These are phyloP conservation scores for Metschnikowia chrysomelidarum DNA, from an alignment of 805 yeast genomes.

Conservation along the genomic window DNA sequence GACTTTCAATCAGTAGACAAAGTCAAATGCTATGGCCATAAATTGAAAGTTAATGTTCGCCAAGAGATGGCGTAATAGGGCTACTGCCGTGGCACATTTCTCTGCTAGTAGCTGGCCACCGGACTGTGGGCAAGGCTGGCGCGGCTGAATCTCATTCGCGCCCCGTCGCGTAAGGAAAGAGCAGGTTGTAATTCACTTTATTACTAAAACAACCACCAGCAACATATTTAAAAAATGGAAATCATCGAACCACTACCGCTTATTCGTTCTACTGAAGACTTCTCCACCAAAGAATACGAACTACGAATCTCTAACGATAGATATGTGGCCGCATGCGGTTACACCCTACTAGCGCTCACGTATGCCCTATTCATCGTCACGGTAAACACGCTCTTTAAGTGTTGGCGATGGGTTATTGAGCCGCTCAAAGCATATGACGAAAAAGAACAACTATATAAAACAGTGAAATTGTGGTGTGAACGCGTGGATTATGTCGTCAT, in stretches of 20 bases:
- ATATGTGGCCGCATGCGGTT: slow-evolving; percentile 25
- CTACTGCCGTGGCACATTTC: too few species aligned
- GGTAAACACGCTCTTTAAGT: slow-evolving; percentile 32
- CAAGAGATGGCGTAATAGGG: too few species aligned
- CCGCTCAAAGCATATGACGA: slow-evolving; percentile 23
- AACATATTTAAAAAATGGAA: slow-evolving; percentile 5
- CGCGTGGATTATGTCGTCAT: slow-evolving; percentile 31
- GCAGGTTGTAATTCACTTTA: too few species aligned
- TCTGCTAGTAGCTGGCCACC: too few species aligned
- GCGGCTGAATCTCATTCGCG: too few species aligned
- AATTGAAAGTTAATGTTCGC: too few species aligned
- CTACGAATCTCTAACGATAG: slow-evolving; percentile 1
- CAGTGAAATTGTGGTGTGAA: slow-evolving; percentile 18
- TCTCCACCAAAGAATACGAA: slow-evolving; percentile 4
- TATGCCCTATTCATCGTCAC: slow-evolving; percentile 36
- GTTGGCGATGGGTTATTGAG: slow-evolving; percentile 34
- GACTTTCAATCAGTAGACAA: too few species aligned
- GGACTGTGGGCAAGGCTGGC: too few species aligned
- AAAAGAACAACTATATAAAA: slow-evolving; percentile 14
- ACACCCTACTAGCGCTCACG: slow-evolving; percentile 25
- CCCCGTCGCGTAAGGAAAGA: too few species aligned
- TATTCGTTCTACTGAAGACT: slow-evolving; percentile 12
- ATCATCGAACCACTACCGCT: slow-evolving; percentile 19
- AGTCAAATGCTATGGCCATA: too few species aligned
- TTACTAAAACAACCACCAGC: too few species aligned